phyloP scores from a whole-genome alignment of 768 basidiomycete species.

The Leccinum sublutescens region DNA sequence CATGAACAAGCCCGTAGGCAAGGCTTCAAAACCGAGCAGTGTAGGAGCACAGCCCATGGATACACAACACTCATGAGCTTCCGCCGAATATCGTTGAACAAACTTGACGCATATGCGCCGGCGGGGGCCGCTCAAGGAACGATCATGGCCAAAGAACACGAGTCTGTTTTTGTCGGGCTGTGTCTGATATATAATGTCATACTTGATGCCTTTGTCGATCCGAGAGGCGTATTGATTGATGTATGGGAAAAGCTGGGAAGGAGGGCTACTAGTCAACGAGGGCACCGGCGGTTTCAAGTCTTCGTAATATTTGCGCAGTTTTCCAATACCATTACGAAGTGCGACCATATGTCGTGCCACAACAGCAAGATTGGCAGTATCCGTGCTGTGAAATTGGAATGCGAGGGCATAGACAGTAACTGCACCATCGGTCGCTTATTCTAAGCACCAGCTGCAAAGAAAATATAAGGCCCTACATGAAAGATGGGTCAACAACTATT shows the following conservation, averaged over 20 bases:
- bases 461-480: conserved; percentile 24
- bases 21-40: conserved; percentile 22
- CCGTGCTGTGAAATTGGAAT: conserved; percentile 19
- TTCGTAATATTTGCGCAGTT: conserved; percentile 25
- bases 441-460: conserved; percentile 29
- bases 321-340: background rate
- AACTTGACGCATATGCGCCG: conserved; percentile 23
- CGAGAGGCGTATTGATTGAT: conserved; percentile 5
- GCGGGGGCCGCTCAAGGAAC: background rate
- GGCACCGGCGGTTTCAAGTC: background rate
- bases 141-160: conserved; percentile 11
- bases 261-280: background rate
- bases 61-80: conserved; percentile 26
- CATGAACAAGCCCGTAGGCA: conserved; percentile 32
- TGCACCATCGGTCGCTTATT: conserved; percentile 19
- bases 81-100: conserved; percentile 20
- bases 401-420: background rate
- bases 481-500: background rate
- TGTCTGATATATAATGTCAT: conserved; percentile 17
- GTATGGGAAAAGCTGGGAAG: conserved; percentile 3
- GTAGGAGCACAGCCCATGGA: conserved; percentile 25
- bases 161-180: conserved; percentile 3
- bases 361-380: background rate
- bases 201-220: conserved; percentile 1
- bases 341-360: background rate